Conservation (phyloP, 768 basidiomycete genomes). For the Epithele typhae region DNA sequence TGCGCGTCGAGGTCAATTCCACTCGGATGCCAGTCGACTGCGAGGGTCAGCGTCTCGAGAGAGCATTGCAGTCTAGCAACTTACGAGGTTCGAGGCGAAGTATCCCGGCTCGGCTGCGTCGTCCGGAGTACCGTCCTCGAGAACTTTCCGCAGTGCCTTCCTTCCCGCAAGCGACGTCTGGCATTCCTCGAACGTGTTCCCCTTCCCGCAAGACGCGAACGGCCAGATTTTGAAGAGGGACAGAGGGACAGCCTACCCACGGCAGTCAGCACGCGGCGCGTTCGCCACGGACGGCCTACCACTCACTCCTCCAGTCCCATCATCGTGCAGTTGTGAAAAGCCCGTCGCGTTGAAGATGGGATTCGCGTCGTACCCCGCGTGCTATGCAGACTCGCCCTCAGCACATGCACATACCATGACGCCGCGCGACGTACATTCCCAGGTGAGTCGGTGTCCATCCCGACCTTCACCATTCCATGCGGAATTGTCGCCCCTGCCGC, state of each 20-base stretch:
- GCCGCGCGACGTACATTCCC: constrained; percentile 9
- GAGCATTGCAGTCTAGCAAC: constrained; percentile 43
- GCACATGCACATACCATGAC: not conserved
- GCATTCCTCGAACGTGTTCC: constrained; percentile 44
- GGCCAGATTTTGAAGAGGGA: constrained; percentile 64
- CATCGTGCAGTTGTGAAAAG: constrained; percentile 61
- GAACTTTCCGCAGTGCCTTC: constrained; percentile 44
- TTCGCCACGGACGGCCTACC: not conserved
- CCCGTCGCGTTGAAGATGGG: constrained; percentile 39
- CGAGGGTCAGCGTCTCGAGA: constrained; percentile 5
- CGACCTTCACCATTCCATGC: constrained; percentile 67
- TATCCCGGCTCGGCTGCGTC: constrained; percentile 64
- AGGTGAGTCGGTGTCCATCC: constrained; percentile 59
- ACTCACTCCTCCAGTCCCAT: constrained; percentile 56
- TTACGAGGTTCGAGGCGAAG: constrained; percentile 56
- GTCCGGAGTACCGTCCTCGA: constrained; percentile 49
- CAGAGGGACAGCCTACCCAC: constrained; percentile 34
- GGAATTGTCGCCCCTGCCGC: not conserved
- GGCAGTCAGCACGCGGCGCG: constrained; percentile 7
- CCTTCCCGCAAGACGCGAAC: constrained; percentile 37
- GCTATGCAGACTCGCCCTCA: constrained; percentile 18
- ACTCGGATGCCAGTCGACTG: constrained; percentile 55
- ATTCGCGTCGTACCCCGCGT: constrained; percentile 37
- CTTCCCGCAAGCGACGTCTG: constrained; percentile 42
- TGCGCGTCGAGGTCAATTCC: constrained; percentile 55